Conservation (phyloP, 1,139 yeast species). For the Geotrichum candidum region DNA sequence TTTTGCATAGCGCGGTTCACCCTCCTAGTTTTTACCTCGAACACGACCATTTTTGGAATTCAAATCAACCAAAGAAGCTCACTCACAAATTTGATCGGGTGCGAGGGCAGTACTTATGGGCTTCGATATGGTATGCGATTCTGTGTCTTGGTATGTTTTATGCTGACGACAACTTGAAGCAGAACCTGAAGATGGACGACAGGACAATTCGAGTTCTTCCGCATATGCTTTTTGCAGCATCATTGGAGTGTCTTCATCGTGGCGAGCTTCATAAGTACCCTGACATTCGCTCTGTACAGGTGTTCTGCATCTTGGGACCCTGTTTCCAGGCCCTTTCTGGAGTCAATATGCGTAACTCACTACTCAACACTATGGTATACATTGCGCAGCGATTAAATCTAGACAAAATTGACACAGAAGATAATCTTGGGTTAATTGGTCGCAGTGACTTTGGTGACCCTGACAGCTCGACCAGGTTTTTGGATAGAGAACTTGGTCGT, state of each 20-base stretch:
- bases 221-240: constrained; percentile 31
- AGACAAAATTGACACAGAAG: constrained; percentile 23
- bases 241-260: constrained; percentile 35
- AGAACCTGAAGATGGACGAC: constrained; percentile 25
- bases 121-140: constrained; percentile 35
- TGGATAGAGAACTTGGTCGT: constrained; percentile 31
- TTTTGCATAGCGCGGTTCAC: constrained; percentile 19
- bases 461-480: constrained; percentile 17
- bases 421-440: constrained; percentile 5
- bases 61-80: constrained; percentile 15
- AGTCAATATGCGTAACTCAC: constrained; percentile 30
- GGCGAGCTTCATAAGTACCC: constrained; percentile 36
- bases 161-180: constrained; percentile 28
- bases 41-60: constrained; percentile 20
- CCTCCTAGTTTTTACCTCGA: constrained; percentile 19
- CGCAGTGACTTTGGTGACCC: constrained; percentile 15
- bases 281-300: constrained; percentile 31
- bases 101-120: constrained; percentile 31
- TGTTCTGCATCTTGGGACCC: constrained; percentile 32
- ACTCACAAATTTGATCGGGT: constrained; percentile 14
- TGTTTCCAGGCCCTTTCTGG: constrained; percentile 36
- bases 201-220: constrained; percentile 30
- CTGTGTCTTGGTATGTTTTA: constrained; percentile 35
- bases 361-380: constrained; percentile 30
- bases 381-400: constrained; percentile 32